These are phyloP conservation scores for Hebeloma cylindrosporum DNA, from an alignment of 768 basidiomycete species.

Conservation along the genomic window DNA sequence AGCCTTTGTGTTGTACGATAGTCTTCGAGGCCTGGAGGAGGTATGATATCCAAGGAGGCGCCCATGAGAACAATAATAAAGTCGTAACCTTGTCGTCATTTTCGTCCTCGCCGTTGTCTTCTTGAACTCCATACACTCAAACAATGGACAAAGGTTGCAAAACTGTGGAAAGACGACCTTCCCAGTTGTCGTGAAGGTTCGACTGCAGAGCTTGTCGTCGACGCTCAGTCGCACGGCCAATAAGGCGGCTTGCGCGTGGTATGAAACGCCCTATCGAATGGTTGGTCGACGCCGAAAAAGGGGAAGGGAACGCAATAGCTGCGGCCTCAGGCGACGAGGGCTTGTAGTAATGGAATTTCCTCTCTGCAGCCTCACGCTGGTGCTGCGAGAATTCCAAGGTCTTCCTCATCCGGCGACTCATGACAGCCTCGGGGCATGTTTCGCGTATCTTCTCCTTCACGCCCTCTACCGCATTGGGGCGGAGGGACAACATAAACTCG, in stretches of 20 bases:
- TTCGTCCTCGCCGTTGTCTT: too few relatives aligned
- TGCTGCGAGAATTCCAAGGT: slow-evolving; percentile 23
- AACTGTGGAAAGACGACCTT: not conserved
- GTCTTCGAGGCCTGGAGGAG: too few relatives aligned
- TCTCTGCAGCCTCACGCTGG: not conserved
- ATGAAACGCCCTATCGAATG: too few relatives aligned
- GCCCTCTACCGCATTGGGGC: slow-evolving; percentile 19
- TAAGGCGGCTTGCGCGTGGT: slow-evolving; percentile 11
- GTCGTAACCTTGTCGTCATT: too few relatives aligned
- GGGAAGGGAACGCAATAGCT: too few relatives aligned
- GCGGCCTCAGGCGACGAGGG: too few relatives aligned
- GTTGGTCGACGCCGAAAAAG: too few relatives aligned
- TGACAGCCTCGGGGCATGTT: slow-evolving; percentile 29
- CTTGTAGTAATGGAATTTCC: not conserved
- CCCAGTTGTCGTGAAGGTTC: slow-evolving; percentile 4
- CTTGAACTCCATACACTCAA: not conserved
- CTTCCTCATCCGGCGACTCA: slow-evolving; percentile 34
- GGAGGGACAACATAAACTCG: slow-evolving; percentile 19
- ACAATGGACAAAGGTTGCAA: slow-evolving; percentile 5
- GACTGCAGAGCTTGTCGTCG: slow-evolving; percentile 12
- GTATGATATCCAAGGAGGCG: too few relatives aligned
- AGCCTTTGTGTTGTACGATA: too few relatives aligned
- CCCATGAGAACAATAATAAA: too few relatives aligned
- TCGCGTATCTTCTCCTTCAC: slow-evolving; percentile 23
- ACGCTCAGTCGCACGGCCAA: slow-evolving; percentile 13